Percentiles rank a stretch among this genome's conserved stretches.
Conservation (phyloP, 768 basidiomycete species). For the Porphyrellus cyaneotinctus region DNA sequence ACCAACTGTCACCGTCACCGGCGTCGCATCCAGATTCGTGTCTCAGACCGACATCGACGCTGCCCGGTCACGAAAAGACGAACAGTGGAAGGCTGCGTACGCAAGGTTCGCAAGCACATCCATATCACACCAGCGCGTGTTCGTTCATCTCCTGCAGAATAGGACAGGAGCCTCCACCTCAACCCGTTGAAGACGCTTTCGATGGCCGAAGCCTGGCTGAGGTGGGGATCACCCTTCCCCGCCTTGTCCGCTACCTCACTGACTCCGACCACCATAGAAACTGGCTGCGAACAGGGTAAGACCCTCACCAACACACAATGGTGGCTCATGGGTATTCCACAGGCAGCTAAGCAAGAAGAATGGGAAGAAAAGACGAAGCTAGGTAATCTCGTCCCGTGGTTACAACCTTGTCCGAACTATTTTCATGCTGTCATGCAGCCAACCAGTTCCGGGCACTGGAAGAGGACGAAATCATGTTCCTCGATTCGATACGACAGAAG, state of each 20-base stretch:
- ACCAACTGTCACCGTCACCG: conserved; percentile 67
- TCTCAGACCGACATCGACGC: conserved; percentile 74
- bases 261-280: conserved; percentile 50
- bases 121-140: background rate
- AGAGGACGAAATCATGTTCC: conserved; percentile 87
- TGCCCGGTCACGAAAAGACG: conserved; percentile 67
- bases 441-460: conserved; percentile 88
- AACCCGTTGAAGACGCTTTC: conserved; percentile 69
- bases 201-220: conserved; percentile 87
- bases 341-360: conserved; percentile 90
- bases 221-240: conserved; percentile 48
- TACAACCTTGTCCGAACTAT: conserved; percentile 2
- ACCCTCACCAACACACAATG: conserved; percentile 5
- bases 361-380: conserved; percentile 90
- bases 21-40: conserved; percentile 81
- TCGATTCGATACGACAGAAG: conserved; percentile 76
- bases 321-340: conserved; percentile 9
- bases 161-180: conserved; percentile 80
- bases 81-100: conserved; percentile 89
- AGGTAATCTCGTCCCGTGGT: conserved; percentile 27
- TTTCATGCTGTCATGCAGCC: conserved; percentile 39
- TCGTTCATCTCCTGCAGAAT: conserved; percentile 42
- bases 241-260: conserved; percentile 8
- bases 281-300: conserved; percentile 82
- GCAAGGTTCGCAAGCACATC: conserved; percentile 48